Evolutionary conservation across 352 stramenopile species (phyloP).

Genomic region (Phytophthora brassicae): DNA sequence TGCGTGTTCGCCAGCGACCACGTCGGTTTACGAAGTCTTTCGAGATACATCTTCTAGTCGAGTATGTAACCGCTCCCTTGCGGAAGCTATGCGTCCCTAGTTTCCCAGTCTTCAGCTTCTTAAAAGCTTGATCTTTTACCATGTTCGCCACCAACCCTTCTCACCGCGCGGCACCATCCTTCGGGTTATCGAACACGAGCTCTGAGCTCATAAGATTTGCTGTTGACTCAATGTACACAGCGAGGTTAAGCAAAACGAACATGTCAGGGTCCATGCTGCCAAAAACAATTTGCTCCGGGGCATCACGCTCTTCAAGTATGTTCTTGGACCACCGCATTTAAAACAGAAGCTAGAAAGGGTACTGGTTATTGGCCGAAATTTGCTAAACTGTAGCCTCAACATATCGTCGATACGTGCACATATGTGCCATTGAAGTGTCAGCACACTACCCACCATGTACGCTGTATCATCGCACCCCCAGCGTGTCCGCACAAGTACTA

Average conservation of each 20-base stretch:
- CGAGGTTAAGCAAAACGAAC: slow-evolving; percentile 15
- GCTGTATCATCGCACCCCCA: background rate
- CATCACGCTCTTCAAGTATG: slow-evolving; percentile 21
- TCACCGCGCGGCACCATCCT: too few species aligned
- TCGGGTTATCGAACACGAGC: too few species aligned
- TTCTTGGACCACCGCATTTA: slow-evolving; percentile 29
- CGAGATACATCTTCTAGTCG: too few species aligned
- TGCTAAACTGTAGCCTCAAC: slow-evolving; percentile 21
- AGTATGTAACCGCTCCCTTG: too few species aligned
- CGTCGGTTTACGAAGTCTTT: too few species aligned
- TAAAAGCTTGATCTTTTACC: too few species aligned
- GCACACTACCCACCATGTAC: slow-evolving; percentile 6
- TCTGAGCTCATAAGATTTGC: too few species aligned
- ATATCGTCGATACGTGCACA: slow-evolving; percentile 27
- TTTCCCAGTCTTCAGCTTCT: too few species aligned
- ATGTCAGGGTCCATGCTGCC: slow-evolving; percentile 22
- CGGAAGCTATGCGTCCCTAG: too few species aligned
- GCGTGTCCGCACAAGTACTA: background rate
- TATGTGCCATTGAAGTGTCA: slow-evolving; percentile 24
- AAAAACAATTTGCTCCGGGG: slow-evolving; percentile 25
- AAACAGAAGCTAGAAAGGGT: slow-evolving; percentile 14
- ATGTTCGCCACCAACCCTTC: too few species aligned
- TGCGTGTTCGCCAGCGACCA: too few species aligned
- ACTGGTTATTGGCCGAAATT: slow-evolving; percentile 7
- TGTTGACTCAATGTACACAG: too few species aligned